Evolutionary conservation across 441 rosid genomes (phyloP).

Genomic region (Euphorbia schlechtendalii): DNA sequence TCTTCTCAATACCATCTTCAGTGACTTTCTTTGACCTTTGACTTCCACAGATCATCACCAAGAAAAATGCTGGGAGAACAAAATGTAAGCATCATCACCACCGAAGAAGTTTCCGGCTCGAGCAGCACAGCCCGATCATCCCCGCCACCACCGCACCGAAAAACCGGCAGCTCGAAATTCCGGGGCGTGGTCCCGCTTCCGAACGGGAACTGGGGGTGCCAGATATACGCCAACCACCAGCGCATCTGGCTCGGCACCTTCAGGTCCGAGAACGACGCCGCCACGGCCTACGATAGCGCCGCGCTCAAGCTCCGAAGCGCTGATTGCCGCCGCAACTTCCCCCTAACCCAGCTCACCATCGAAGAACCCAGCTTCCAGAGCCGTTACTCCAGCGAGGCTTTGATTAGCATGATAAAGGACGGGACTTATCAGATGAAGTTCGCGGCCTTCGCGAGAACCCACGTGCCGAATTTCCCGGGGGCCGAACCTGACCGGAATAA

Average conservation of each 20-base stretch:
- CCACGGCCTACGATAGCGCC: conserved; percentile 64
- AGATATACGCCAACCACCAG: conserved; percentile 44
- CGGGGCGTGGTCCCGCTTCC: conserved; percentile 56
- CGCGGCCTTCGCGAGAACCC: conserved; percentile 24
- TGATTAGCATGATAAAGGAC: conserved; percentile 47
- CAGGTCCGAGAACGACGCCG: conserved; percentile 49
- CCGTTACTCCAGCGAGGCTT: conserved; percentile 29
- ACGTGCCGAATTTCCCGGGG: conserved; percentile 3
- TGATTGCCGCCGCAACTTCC: conserved; percentile 38
- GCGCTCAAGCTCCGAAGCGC: conserved; percentile 42
- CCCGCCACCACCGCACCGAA: conserved; percentile 16
- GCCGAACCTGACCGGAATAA: conserved; percentile 10
- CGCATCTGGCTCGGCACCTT: conserved; percentile 71
- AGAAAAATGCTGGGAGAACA: conserved; percentile 26
- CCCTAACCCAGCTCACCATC: conserved; percentile 19
- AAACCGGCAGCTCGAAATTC: conserved; percentile 21
- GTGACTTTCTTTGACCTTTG: not conserved
- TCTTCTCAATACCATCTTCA: too few species aligned
- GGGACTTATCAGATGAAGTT: conserved; percentile 42
- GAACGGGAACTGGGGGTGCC: conserved; percentile 66
- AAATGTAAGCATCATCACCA: conserved; percentile 13
- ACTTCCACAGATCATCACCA: not conserved
- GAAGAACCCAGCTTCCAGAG: conserved; percentile 44
- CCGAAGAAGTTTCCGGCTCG: conserved; percentile 33
- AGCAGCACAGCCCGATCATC: conserved; percentile 23